Evolutionary conservation across 1,139 yeast species (phyloP).

Genomic region (Yamadazyma trypodendri): DNA sequence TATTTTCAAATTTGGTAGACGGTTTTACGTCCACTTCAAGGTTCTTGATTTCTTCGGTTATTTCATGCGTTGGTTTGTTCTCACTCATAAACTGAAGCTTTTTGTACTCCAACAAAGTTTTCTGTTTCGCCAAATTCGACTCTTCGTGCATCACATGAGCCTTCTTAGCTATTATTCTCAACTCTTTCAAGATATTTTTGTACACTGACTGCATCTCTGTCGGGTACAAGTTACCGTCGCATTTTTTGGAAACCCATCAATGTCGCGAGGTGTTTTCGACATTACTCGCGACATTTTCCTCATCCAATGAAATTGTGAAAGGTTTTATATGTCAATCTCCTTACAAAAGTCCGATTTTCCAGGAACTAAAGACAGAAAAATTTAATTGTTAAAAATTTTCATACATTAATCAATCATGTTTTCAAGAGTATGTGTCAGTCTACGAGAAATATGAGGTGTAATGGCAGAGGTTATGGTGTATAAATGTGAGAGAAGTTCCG

Average conservation of each 20-base stretch:
- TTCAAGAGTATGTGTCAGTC: conserved; percentile 14
- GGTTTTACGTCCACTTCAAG: conserved; percentile 19
- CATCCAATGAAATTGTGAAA: conserved; percentile 8
- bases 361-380: conserved; percentile 4
- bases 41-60: conserved; percentile 29
- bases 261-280: conserved; percentile 2
- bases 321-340: conserved; percentile 1
- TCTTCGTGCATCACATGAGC: conserved; percentile 43
- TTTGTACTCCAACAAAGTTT: conserved; percentile 53
- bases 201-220: conserved; percentile 12
- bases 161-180: conserved; percentile 43
- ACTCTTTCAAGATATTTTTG: conserved; percentile 38
- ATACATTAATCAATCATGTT: conserved; percentile 5
- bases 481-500: background rate
- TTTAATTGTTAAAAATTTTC: conserved; percentile 8
- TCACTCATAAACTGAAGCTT: conserved; percentile 48
- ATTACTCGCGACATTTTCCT: background rate
- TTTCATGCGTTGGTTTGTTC: conserved; percentile 35
- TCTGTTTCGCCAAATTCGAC: conserved; percentile 47
- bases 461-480: background rate
- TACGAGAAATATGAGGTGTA: background rate
- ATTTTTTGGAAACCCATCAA: background rate
- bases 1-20: conserved; percentile 13
- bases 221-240: too few relatives aligned
- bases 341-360: conserved; percentile 7